Percentiles rank a stretch among this genome's conserved stretches.
phyloP scores from a whole-genome alignment of 1,284 basidiomycete species.

The Serendipita sp. region DNA sequence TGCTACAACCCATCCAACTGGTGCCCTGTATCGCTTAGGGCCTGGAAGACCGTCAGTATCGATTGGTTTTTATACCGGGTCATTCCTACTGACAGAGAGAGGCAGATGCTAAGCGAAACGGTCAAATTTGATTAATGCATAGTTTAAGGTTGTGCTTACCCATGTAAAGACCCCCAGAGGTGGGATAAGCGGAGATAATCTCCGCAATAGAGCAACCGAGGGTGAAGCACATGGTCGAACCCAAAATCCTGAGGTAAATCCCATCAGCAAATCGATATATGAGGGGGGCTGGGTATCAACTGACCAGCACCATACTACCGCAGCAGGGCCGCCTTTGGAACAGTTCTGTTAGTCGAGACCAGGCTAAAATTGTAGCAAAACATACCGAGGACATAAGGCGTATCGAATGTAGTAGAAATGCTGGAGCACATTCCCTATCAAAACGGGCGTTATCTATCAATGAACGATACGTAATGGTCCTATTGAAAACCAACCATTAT shows the following conservation, averaged over 20 bases:
- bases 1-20: conserved; percentile 46
- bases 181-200: conserved; percentile 68
- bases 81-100: conserved; percentile 10
- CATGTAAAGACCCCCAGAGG: conserved; percentile 59
- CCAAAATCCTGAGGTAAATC: conserved; percentile 18
- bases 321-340: conserved; percentile 18
- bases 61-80: conserved; percentile 24
- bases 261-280: background rate
- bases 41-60: background rate
- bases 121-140: no score
- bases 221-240: conserved; percentile 62
- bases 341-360: no score
- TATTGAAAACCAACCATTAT: conserved; percentile 42
- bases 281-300: conserved; percentile 19
- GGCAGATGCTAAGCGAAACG: conserved; percentile 17
- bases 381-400: conserved; percentile 45
- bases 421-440: conserved; percentile 59
- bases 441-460: background rate
- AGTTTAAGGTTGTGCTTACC: background rate
- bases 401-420: conserved; percentile 70
- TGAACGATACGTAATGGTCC: conserved; percentile 1
- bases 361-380: no score
- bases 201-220: conserved; percentile 60
- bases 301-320: conserved; percentile 69
- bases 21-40: conserved; percentile 10